Base-by-base conservation (phyloP, 345 rosid species). In the Fremontodendron californicum region DNA sequence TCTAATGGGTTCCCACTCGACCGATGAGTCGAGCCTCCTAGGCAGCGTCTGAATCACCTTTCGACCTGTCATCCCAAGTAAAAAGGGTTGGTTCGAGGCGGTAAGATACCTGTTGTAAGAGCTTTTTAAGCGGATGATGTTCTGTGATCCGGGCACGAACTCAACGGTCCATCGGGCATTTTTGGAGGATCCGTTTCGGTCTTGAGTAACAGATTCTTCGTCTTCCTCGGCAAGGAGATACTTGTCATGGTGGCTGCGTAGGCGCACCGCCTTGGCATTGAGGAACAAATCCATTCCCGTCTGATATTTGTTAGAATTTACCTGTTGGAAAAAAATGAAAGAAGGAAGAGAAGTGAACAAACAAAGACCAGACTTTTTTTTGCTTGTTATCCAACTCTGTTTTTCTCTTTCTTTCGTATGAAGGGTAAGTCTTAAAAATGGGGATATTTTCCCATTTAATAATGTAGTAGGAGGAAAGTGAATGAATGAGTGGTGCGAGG, bases 1-100 rank as follows among this genome's bases (percentile, higher is more conserved):
- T 45, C 78, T 87, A 15, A 86, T 51, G n/a, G 98, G 97, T 55
- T 94, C 94, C 97, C 98, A 92, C 77, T 89, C 93, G 21, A 85
- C 80, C 10, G 89, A 86, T 1, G 85, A 84, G 37, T 93, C 97
- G 37, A 81, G 88, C 12, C 88, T 85, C 27, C 78, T 66, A 39
- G 86, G 88, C 19, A 83, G 73, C 0, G 87, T 52, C 86, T 92
- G 99, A n/a, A 85, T 40, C 48, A 90, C 96, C 84, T 93, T 93
- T 60, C 86, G 86, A 18, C 97, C 96, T 19, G 92, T 89, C 81
- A 90, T 87, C 19, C 99, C 97, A 1, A 90, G 88, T 18, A 93
- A 74, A 81, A 89, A 93, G 10, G 92, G 92, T 73, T 86, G 85
- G 81, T 92, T 90, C 9, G 97, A 86, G 60, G 98, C 98, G 64